These are phyloP conservation scores for Pinus albicaulis DNA, from an alignment of 75 land plant genomes.

Conservation along the genomic window DNA sequence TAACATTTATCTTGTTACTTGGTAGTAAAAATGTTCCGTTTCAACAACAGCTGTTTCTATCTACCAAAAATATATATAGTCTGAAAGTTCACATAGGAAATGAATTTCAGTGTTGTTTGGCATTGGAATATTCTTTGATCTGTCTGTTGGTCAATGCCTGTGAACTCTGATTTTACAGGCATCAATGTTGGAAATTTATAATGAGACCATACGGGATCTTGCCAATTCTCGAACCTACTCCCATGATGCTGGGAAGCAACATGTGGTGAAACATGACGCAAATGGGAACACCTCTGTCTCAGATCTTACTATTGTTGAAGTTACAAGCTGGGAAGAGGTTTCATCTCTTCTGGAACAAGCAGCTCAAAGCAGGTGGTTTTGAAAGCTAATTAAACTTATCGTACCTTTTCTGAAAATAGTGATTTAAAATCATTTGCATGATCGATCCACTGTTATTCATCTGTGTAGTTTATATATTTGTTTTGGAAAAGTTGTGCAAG, in stretches of 20 bases:
- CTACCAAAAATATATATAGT: neutral
- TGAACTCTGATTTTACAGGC: slow-evolving; percentile 10
- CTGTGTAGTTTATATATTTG: too few relatives aligned
- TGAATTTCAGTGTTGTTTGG: neutral
- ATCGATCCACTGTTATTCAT: too few relatives aligned
- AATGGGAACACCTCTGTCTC: slow-evolving; percentile 27
- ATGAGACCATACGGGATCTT: slow-evolving; percentile 34
- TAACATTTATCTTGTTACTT: neutral
- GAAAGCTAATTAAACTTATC: too few relatives aligned
- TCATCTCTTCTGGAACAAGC: slow-evolving; percentile 23
- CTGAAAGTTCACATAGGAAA: neutral
- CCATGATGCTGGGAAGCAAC: slow-evolving; percentile 17
- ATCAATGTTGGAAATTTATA: slow-evolving; percentile 40
- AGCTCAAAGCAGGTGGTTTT: slow-evolving; percentile 28
- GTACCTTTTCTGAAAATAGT: too few relatives aligned
- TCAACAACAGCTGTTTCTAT: neutral
- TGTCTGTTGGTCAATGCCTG: neutral
- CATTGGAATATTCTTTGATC: neutral
- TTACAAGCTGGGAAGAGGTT: slow-evolving; percentile 23
- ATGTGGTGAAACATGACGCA: slow-evolving; percentile 23
- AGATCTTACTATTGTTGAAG: slow-evolving; percentile 30
- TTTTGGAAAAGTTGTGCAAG: too few relatives aligned
- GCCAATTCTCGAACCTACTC: neutral
- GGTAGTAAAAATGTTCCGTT: neutral
- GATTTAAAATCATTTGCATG: too few relatives aligned